Conservation (phyloP, 495 filamentous ascomycete species). For the Chaetomium fimeti region DNA sequence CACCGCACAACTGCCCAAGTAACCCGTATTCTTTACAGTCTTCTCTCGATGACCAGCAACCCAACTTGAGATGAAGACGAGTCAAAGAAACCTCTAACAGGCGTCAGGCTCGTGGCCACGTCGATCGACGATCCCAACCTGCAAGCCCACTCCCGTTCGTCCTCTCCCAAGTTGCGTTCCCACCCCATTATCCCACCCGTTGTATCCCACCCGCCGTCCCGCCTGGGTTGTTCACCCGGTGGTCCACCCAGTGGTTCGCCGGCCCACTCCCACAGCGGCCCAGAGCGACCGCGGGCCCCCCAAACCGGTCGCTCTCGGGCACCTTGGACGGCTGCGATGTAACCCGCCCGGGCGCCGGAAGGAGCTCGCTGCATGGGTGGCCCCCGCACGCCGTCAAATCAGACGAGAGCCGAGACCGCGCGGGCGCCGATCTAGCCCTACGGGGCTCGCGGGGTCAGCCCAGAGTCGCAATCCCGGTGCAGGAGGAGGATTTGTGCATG, state of each 20-base stretch:
- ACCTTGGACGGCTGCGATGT: neutral
- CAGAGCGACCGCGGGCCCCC: too few relatives aligned
- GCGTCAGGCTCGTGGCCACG: neutral
- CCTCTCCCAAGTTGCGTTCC: neutral
- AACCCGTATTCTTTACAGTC: neutral
- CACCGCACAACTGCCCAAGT: neutral
- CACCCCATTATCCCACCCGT: neutral
- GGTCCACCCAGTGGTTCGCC: too few relatives aligned
- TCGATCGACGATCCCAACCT: neutral
- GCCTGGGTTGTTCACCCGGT: too few relatives aligned
- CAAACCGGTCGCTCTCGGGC: neutral
- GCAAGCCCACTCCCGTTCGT: neutral
- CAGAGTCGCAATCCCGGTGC: conserved; percentile 10
- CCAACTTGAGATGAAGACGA: neutral
- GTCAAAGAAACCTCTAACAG: neutral
- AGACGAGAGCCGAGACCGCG: conserved; percentile 17
- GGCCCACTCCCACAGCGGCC: too few relatives aligned
- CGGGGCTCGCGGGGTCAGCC: neutral
- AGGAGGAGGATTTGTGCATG: conserved; percentile 3
- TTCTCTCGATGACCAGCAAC: neutral
- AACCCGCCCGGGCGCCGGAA: conserved; percentile 1
- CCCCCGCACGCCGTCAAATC: conserved; percentile 16
- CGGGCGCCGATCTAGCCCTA: conserved; percentile 20
- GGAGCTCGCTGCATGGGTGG: conserved; percentile 3
- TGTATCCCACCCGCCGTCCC: too few relatives aligned